Percentiles rank a stretch among this genome's conserved stretches.
Conservation (phyloP, 2,329 filamentous ascomycete species). For the Bipolaris sorokiniana region DNA sequence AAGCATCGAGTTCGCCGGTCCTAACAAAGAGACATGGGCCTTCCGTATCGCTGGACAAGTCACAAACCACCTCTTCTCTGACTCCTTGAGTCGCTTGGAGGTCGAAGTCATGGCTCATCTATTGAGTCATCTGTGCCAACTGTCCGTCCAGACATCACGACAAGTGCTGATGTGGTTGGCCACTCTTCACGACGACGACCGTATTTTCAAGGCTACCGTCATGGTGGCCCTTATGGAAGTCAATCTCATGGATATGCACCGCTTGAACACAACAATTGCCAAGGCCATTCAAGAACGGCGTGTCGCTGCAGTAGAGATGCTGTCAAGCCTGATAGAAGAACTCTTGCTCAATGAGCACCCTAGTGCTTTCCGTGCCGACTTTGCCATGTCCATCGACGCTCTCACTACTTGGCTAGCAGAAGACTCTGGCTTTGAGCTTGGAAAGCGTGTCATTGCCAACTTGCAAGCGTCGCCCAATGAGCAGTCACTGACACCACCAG, state of each 20-base stretch:
- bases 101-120: slow-evolving; percentile 68
- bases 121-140: slow-evolving; percentile 65
- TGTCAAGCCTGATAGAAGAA: slow-evolving; percentile 80
- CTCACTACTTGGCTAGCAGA: slow-evolving; percentile 82
- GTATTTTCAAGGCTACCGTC: slow-evolving; percentile 67
- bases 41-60: slow-evolving; percentile 62
- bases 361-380: slow-evolving; percentile 81
- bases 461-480: slow-evolving; percentile 65
- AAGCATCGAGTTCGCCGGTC: slow-evolving; percentile 58
- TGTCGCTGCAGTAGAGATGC: slow-evolving; percentile 74
- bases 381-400: slow-evolving; percentile 79
- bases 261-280: slow-evolving; percentile 68
- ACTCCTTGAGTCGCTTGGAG: slow-evolving; percentile 62
- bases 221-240: slow-evolving; percentile 66
- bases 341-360: slow-evolving; percentile 79
- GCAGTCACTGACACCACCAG: slow-evolving; percentile 61
- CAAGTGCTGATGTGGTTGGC: slow-evolving; percentile 59
- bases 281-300: slow-evolving; percentile 75
- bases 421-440: slow-evolving; percentile 69
- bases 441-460: slow-evolving; percentile 73
- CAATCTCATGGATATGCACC: slow-evolving; percentile 65
- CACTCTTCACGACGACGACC: slow-evolving; percentile 61
- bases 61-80: slow-evolving; percentile 62
- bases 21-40: slow-evolving; percentile 63
- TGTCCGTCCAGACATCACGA: slow-evolving; percentile 64